Conservation (phyloP, 306 rosid species). For the Quercus berberidifolia region DNA sequence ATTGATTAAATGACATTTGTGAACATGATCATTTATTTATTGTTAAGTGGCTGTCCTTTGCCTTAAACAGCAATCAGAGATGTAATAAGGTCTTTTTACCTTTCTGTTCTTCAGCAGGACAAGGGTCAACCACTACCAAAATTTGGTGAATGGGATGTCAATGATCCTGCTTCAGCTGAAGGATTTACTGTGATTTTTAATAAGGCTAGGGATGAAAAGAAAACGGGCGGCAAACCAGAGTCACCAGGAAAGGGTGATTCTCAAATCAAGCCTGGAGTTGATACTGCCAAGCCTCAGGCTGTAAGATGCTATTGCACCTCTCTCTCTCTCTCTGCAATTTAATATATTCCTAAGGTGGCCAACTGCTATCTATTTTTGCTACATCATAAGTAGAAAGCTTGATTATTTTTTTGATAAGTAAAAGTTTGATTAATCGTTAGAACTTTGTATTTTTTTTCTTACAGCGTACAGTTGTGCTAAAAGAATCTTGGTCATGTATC, state of each 20-base stretch:
- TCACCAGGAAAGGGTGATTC: constrained; percentile 80
- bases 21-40: not conserved
- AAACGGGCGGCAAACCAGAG: constrained; percentile 92
- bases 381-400: not conserved
- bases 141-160: constrained; percentile 99
- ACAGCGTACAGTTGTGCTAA: too few relatives aligned
- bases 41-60: not conserved
- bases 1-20: constrained; percentile 1
- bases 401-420: not conserved
- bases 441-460: not conserved
- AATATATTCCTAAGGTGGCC: not conserved
- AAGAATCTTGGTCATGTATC: too few relatives aligned
- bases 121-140: constrained; percentile 96
- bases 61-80: not conserved
- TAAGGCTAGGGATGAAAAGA: constrained; percentile 97
- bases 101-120: constrained; percentile 48
- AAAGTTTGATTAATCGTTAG: not conserved
- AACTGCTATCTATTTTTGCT: not conserved
- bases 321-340: not conserved
- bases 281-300: constrained; percentile 61
- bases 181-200: constrained; percentile 98
- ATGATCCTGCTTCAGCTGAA: constrained; percentile 99
- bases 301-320: constrained; percentile 49
- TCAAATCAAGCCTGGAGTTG: constrained; percentile 54
- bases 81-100: not conserved